Conservation (phyloP, 495 filamentous ascomycete genomes). For the Penicillium simplicissimum region DNA sequence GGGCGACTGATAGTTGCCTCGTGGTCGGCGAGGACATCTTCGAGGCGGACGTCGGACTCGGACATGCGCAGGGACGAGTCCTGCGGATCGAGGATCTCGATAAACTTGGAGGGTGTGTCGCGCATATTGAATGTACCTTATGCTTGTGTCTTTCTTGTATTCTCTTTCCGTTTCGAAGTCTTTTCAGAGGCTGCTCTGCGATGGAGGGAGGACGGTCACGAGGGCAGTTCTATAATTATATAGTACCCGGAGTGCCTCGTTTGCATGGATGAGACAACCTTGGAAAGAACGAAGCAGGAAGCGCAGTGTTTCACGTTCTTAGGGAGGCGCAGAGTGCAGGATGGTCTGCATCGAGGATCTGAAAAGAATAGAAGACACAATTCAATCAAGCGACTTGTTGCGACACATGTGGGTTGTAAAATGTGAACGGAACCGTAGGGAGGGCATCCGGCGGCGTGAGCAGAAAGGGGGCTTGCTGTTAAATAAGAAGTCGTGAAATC, state of each 20-base stretch:
- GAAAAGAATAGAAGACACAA: not conserved
- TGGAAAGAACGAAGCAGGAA: slow-evolving; percentile 24
- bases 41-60: slow-evolving; percentile 48
- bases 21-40: slow-evolving; percentile 50
- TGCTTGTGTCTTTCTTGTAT: not conserved
- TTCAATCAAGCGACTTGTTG: not conserved
- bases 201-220: not conserved
- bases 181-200: not conserved
- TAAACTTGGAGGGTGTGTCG: slow-evolving; percentile 47
- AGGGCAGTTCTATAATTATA: not conserved
- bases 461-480: not conserved
- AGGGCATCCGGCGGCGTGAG: not conserved
- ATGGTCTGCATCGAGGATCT: not conserved
- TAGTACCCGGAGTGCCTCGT: not conserved
- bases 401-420: not conserved
- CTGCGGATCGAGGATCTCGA: slow-evolving; percentile 49
- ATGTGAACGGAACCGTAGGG: not conserved
- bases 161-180: not conserved
- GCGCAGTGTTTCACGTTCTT: slow-evolving; percentile 15
- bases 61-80: slow-evolving; percentile 37
- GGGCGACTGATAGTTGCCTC: slow-evolving; percentile 45
- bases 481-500: slow-evolving; percentile 6
- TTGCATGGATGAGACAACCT: slow-evolving; percentile 15
- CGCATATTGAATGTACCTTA: slow-evolving; percentile 32
- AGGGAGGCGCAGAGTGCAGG: slow-evolving; percentile 1